Base-by-base conservation (phyloP, 192 early-diverging fungal species). In the Rhizoclosmatium globosum region DNA sequence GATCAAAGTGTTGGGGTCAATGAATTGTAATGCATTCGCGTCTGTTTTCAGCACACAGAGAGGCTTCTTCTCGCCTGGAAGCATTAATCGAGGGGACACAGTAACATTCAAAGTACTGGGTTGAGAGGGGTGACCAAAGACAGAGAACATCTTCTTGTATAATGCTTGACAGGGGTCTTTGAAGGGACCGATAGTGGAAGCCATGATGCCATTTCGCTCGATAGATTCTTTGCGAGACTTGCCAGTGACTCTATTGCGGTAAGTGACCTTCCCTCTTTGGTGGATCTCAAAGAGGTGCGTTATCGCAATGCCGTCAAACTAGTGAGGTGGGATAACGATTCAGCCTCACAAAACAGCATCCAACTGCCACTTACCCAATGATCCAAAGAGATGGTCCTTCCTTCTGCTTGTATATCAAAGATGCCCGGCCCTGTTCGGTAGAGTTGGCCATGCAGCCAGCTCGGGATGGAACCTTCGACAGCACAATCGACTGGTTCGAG, bases 251-350 rank as follows among this genome's bases (percentile, higher is more conserved):
- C 47, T 6, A 48, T 71, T 71, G 50, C 69, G 69, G 50, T 71
- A 71, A 23, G 69, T 71, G 69, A 71, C 69, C 13, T 48, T 71
- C 13, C 53, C 48, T 11, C 7, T 4, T 0, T 1, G 3, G 31
- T 71, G 69, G 50, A 71, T 71, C 1, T 48, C 23, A 41, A 71
- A 71, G 23, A n/a, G 47, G 50, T 71, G 69, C 17, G 69, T 71
- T 13, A 71, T 56, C 9, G 47, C 69, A 38, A 71, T 71, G 6
- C 69, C 69, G 50, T 71, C 69, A 56, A 71, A 71, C 69, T 71
- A 48, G 19, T 39, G 9, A 21, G 0, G 38, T 62, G 60, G 7
- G 19, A 19, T 0, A 21, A 21, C 23, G 38, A 39, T 19, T 62
- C 42, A 2, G 6, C 2, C 0, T 17, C 41, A 11, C 38, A 68